A percentile compares a stretch with the other conserved stretches of the same genome.
These are phyloP conservation scores for Triglochin maritima DNA, from an alignment of 106 monocot genomes.

Conservation along the genomic window DNA sequence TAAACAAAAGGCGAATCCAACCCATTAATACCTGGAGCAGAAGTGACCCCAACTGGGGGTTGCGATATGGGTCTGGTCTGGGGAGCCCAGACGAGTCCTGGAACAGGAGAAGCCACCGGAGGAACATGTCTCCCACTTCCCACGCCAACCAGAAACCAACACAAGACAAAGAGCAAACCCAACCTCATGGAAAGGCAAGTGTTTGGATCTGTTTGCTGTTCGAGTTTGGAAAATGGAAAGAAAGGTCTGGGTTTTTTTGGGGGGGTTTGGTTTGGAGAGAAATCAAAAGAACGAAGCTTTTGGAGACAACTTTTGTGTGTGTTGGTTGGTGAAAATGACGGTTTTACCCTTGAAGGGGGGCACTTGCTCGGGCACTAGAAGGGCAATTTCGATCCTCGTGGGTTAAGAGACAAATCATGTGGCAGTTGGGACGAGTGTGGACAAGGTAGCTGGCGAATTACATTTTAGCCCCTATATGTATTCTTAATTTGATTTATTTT, in stretches of 20 bases:
- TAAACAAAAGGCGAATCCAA: too few relatives aligned
- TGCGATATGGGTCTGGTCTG: not conserved
- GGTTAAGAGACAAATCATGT: not conserved
- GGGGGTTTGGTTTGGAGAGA: too few relatives aligned
- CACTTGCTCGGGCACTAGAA: not conserved
- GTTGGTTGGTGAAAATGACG: not conserved
- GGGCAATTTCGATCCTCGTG: not conserved
- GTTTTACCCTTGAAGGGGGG: not conserved
- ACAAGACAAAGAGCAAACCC: not conserved
- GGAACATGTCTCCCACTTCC: not conserved
- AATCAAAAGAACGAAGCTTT: too few relatives aligned
- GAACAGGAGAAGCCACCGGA: conserved; percentile 2
- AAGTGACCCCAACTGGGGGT: not conserved
- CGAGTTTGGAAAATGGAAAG: too few relatives aligned
- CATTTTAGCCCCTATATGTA: too few relatives aligned
- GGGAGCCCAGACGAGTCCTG: not conserved
- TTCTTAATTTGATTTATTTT: too few relatives aligned
- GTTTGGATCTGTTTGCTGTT: not conserved
- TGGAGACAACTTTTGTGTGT: too few relatives aligned
- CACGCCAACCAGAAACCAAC: not conserved
- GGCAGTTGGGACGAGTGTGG: not conserved
- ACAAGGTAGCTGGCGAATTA: not conserved
- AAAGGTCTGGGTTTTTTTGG: too few relatives aligned
- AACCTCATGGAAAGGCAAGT: not conserved
- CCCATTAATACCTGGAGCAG: conserved; percentile 7